Evolutionary conservation across 805 yeast species (phyloP).

Genomic region (Candida takata): DNA sequence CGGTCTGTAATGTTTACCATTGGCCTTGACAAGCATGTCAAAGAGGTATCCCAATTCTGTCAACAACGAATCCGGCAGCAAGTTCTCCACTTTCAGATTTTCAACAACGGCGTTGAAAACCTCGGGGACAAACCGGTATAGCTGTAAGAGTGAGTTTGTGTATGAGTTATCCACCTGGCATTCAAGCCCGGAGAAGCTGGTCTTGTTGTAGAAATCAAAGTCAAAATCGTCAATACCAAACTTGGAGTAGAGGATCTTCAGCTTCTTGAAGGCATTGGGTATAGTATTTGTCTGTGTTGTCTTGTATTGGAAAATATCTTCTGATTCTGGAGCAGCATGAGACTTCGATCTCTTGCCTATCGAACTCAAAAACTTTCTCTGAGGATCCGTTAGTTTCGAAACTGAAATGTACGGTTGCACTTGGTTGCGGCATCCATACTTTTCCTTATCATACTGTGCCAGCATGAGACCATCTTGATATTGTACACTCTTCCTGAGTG

Average conservation of each 20-base stretch:
- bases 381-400: slow-evolving; percentile 22
- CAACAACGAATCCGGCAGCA: slow-evolving; percentile 44
- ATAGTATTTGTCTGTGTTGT: slow-evolving; percentile 31
- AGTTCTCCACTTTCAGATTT: slow-evolving; percentile 47
- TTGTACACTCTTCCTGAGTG: slow-evolving; percentile 33
- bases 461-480: slow-evolving; percentile 28
- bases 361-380: slow-evolving; percentile 52
- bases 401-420: slow-evolving; percentile 36
- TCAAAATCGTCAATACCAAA: slow-evolving; percentile 95
- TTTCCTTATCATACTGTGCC: slow-evolving; percentile 50
- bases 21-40: slow-evolving; percentile 84
- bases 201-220: slow-evolving; percentile 73
- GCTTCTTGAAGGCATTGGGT: slow-evolving; percentile 70
- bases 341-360: too few relatives aligned
- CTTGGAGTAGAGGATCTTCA: slow-evolving; percentile 74
- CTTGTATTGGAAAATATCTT: slow-evolving; percentile 27
- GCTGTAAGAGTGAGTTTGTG: slow-evolving; percentile 71
- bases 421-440: slow-evolving; percentile 51
- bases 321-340: slow-evolving; percentile 29
- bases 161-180: slow-evolving; percentile 75
- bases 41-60: slow-evolving; percentile 83
- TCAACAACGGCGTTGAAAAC: slow-evolving; percentile 58
- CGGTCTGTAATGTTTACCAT: slow-evolving; percentile 73
- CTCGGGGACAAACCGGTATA: slow-evolving; percentile 71
- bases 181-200: slow-evolving; percentile 79